Conservation (phyloP, 1,139 yeast species). For the Candida sp. region DNA sequence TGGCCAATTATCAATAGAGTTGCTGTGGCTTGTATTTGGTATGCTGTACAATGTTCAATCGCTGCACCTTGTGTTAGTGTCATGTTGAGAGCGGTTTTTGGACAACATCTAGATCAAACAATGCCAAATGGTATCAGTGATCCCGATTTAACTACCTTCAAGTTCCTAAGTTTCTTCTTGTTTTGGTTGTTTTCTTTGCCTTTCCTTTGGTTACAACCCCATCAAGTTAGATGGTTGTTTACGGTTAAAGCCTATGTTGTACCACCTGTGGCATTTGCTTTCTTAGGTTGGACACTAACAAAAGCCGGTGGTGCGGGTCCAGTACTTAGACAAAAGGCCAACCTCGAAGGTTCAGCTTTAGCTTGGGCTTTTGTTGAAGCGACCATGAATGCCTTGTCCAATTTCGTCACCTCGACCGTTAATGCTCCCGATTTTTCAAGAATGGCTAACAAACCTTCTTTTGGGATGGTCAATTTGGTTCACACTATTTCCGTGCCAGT, state of each 20-base stretch:
- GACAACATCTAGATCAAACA: slow-evolving; percentile 47
- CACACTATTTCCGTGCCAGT: slow-evolving; percentile 66
- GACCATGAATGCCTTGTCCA: slow-evolving; percentile 75
- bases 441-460: slow-evolving; percentile 55
- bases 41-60: slow-evolving; percentile 76
- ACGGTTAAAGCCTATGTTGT: slow-evolving; percentile 74
- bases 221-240: slow-evolving; percentile 75
- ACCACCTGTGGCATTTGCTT: slow-evolving; percentile 78
- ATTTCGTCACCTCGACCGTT: slow-evolving; percentile 81
- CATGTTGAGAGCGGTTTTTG: slow-evolving; percentile 66
- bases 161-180: slow-evolving; percentile 69
- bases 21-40: slow-evolving; percentile 84
- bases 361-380: slow-evolving; percentile 84
- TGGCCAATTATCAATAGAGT: slow-evolving; percentile 84
- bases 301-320: slow-evolving; percentile 77
- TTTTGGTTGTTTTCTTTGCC: slow-evolving; percentile 80
- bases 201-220: slow-evolving; percentile 78
- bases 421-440: slow-evolving; percentile 92
- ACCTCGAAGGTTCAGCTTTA: slow-evolving; percentile 53
- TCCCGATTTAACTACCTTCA: slow-evolving; percentile 55
- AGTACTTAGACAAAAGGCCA: slow-evolving; percentile 50
- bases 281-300: slow-evolving; percentile 76
- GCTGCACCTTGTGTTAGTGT: slow-evolving; percentile 82
- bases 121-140: slow-evolving; percentile 51
- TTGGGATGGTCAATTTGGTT: slow-evolving; percentile 39